A percentile compares a stretch with the other conserved stretches of the same genome.
Conservation (phyloP, 495 filamentous ascomycete species). For the Penicillium paxilli region DNA sequence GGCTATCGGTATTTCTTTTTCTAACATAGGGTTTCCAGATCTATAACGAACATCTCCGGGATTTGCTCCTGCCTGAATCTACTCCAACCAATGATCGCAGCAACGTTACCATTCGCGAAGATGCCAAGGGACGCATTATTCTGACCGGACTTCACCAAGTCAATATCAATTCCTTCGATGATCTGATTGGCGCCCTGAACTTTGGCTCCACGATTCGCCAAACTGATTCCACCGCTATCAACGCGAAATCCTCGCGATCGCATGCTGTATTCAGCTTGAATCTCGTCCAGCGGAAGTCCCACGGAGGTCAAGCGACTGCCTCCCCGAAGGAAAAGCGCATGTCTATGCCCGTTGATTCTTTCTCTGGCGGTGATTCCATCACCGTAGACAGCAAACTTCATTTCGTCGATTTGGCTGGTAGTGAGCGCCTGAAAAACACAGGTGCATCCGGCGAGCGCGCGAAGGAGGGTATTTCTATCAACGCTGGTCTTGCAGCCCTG, state of each 20-base stretch:
- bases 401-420: conserved; percentile 97
- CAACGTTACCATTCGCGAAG: conserved; percentile 83
- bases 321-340: conserved; percentile 76
- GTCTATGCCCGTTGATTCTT: conserved; percentile 83
- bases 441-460: conserved; percentile 93
- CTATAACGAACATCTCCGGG: conserved; percentile 94
- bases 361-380: conserved; percentile 69
- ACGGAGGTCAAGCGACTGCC: conserved; percentile 38
- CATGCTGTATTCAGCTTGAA: conserved; percentile 98
- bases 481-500: conserved; percentile 89
- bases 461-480: conserved; percentile 97
- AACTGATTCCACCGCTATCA: conserved; percentile 98
- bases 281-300: conserved; percentile 79
- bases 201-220: conserved; percentile 94
- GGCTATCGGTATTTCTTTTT: not conserved
- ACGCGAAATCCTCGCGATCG: conserved; percentile 97
- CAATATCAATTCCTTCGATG: conserved; percentile 87
- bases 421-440: conserved; percentile 96
- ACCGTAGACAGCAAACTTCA: conserved; percentile 98
- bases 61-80: conserved; percentile 82
- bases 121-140: conserved; percentile 92
- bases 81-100: conserved; percentile 67
- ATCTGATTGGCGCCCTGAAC: conserved; percentile 83
- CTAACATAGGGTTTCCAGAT: conserved; percentile 54
- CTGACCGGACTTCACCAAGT: conserved; percentile 88